Percentiles rank a stretch among this genome's conserved stretches.
These are phyloP conservation scores for Beta corolliflora DNA, from an alignment of 179 eudicot genomes.

Conservation along the genomic window DNA sequence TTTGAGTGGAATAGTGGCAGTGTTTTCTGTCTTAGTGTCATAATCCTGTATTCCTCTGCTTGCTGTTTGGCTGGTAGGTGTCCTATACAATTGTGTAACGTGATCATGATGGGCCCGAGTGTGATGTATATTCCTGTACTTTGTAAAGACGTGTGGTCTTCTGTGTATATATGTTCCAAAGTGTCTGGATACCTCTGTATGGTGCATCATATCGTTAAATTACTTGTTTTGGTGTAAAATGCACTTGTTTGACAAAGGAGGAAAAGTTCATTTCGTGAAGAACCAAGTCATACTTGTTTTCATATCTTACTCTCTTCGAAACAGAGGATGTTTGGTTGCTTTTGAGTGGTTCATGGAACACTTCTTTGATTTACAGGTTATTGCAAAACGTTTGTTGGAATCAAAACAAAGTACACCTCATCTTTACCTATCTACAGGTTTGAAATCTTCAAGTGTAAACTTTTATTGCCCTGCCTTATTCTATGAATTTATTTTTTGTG, in stretches of 20 bases:
- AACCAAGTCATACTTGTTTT: not conserved
- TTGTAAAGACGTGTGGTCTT: not conserved
- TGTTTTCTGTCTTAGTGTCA: too few relatives aligned
- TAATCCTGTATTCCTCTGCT: too few relatives aligned
- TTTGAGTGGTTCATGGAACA: not conserved
- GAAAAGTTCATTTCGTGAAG: not conserved
- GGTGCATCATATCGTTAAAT: not conserved
- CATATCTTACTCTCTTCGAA: not conserved
- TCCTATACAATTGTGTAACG: too few relatives aligned
- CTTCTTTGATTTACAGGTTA: slow-evolving; percentile 58
- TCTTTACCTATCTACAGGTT: slow-evolving; percentile 84
- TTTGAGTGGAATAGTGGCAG: too few relatives aligned
- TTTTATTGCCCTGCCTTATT: not conserved
- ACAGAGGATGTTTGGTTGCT: not conserved
- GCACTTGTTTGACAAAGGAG: not conserved
- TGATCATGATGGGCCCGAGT: too few relatives aligned
- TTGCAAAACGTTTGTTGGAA: slow-evolving; percentile 88
- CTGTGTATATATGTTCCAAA: not conserved
- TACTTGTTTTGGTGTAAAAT: not conserved
- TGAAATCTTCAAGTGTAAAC: not conserved
- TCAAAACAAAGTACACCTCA: slow-evolving; percentile 93
- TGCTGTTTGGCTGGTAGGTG: too few relatives aligned
- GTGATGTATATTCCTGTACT: too few relatives aligned
- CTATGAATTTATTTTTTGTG: slow-evolving; percentile 3
- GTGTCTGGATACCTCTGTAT: not conserved